Base-by-base conservation (phyloP, 2,329 filamentous ascomycete species). In the Lecanicillium sp. region DNA sequence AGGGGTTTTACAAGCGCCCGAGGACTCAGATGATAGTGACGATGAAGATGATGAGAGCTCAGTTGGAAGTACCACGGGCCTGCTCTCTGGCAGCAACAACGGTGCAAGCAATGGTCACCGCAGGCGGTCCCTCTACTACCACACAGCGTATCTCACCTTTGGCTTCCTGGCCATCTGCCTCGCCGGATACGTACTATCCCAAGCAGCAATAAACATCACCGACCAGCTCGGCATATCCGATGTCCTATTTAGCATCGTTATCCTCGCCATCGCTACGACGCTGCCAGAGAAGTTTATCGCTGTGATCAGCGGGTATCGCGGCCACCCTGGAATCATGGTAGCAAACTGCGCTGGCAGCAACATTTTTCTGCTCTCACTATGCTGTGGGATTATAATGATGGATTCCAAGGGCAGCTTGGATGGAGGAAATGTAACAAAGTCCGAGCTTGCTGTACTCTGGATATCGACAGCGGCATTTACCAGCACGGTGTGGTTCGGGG, bases 341-440 rank as follows among this genome's bases (percentile, higher is more conserved):
- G 72, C 71, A 0, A 73, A 68, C 32, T 71, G 69, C 4, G 69
- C 64, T 0, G 71, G 70, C 4, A 73, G 69, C 44, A 75, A 75
- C 42, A 69, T 75, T 25, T 77, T 75, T 48, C 53, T 76, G 22
- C 53, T 74, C 13, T 65, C 68, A 2, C 53, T 76, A 4, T 75
- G 71, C 46, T 52, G 65, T 13, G 71, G 67, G 1, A 54, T 68
- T 12, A 42, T 61, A 18, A 47, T 51, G 43, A n/a, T 47, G 5
- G 40, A 39, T n/a, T 37, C 37, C 4, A 33, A 36, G 0, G 45
- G 45, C 2, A 29, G 39, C 0, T 30, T 49, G n/a, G 39, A 46
- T 3, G 18, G 37, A 4, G 45, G 44, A 3, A 37, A 34, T 4
- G 39, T 49, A 5, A 37, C 22, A 13, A n/a, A 41, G 4, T 19